Evolutionary conservation across 176 grass and related monocot species (phyloP).

Genomic region (Ensete glaucum): DNA sequence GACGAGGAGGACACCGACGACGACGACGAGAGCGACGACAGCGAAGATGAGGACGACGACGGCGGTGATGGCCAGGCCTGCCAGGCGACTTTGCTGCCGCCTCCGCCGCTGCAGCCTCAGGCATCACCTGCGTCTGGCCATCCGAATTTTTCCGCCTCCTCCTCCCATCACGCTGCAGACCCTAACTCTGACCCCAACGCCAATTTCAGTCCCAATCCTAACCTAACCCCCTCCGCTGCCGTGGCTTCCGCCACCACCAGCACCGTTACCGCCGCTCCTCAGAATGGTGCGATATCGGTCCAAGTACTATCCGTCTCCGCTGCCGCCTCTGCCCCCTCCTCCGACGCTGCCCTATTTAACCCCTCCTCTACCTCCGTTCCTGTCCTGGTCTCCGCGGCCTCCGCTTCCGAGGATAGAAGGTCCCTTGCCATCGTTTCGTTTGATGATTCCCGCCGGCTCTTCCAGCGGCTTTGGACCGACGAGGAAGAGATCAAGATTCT

Average conservation of each 20-base stretch:
- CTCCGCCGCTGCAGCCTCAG: not conserved
- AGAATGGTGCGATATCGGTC: constrained; percentile 2
- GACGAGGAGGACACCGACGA: constrained; percentile 4
- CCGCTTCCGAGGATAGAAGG: not conserved
- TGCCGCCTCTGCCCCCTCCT: not conserved
- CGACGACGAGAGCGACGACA: not conserved
- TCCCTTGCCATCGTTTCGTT: constrained; percentile 16
- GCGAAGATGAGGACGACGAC: not conserved
- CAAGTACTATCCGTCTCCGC: not conserved
- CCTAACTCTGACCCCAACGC: not conserved
- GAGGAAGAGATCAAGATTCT: constrained; percentile 93
- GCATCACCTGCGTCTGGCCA: not conserved
- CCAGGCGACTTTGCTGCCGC: not conserved
- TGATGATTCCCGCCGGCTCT: constrained; percentile 57
- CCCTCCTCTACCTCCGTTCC: constrained; percentile 17
- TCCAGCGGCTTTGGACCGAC: constrained; percentile 92
- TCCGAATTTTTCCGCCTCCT: not conserved
- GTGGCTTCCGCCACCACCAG: too few relatives aligned
- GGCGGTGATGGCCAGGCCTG: not conserved
- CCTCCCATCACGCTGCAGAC: not conserved
- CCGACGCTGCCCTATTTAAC: constrained; percentile 9
- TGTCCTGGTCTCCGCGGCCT: not conserved
- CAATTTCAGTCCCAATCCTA: not conserved
- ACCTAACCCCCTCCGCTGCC: not conserved
- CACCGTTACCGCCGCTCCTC: not conserved